These are phyloP conservation scores for Trichomonascaceae sp. DNA, from an alignment of 1,139 yeast genomes.

Conservation along the genomic window DNA sequence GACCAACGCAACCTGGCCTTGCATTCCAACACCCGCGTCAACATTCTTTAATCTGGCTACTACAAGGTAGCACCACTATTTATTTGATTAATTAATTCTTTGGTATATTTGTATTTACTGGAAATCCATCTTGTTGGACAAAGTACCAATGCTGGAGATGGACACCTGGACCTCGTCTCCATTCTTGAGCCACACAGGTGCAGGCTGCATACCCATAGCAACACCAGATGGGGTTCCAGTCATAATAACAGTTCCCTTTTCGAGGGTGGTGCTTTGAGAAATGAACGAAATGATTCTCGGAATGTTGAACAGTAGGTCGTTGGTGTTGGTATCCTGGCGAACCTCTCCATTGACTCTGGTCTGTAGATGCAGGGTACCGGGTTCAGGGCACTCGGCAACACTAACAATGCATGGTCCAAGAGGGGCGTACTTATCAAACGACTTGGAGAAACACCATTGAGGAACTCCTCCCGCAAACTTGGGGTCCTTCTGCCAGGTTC, in stretches of 20 bases:
- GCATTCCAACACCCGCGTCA: too few relatives aligned
- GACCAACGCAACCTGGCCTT: too few relatives aligned
- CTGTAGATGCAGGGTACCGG: slow-evolving; percentile 23
- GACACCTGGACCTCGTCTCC: slow-evolving; percentile 25
- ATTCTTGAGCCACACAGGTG: slow-evolving; percentile 18
- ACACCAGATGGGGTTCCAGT: slow-evolving; percentile 9
- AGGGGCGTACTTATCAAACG: slow-evolving; percentile 43
- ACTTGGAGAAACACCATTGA: slow-evolving; percentile 39
- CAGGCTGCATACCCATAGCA: slow-evolving; percentile 8
- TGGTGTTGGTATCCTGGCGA: slow-evolving; percentile 33
- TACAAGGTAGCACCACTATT: too few relatives aligned
- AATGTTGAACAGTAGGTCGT: slow-evolving; percentile 33
- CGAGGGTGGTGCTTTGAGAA: slow-evolving; percentile 7
- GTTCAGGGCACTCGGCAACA: slow-evolving; percentile 22
- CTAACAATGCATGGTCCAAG: slow-evolving; percentile 39
- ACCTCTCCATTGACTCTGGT: slow-evolving; percentile 32
- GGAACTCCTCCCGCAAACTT: slow-evolving; percentile 22
- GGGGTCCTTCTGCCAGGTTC: slow-evolving; percentile 30
- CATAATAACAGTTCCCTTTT: slow-evolving; percentile 6
- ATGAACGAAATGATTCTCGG: slow-evolving; percentile 3
- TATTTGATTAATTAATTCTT: too few relatives aligned
- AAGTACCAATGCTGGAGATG: slow-evolving; percentile 26
- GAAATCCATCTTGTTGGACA: slow-evolving; percentile 21
- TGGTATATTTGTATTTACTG: too few relatives aligned
- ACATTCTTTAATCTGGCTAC: too few relatives aligned